Base-by-base conservation (phyloP, 805 yeast species). In the Phaffomyces antillensis region DNA sequence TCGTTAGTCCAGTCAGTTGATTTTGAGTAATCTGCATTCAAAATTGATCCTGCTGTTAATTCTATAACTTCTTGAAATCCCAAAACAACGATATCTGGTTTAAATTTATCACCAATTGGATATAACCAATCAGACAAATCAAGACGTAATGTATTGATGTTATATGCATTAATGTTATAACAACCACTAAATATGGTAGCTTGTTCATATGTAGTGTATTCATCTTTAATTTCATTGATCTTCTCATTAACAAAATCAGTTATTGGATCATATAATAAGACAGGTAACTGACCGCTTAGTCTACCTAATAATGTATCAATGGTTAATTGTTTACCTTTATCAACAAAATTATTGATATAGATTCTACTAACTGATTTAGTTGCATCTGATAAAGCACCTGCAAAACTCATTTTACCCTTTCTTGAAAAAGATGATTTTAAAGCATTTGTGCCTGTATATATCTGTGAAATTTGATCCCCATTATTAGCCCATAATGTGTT, bases 401-500 rank as follows among this genome's bases (percentile, higher is more conserved):
- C 98, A 44, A 93, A 67, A 37, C 91, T 88, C 97, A 90, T 89
- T 58, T 90, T 91, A 23, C 99, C 99, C 26, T 86, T 82, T 60
- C 99, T 76, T 2, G 98, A 86, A 59, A 85, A 93, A 5, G 96
- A 88, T 0, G 96, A 86, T 63, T 93, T 93, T 50, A 93, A 71
- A 0, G 99, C 99, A 49, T 95, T 95, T 0, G 99, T 93, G 26
- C 99, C 98, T 0, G 99, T 91, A 64, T 93, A 93, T 16, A 93
- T 91, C 61, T 87, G 95, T 3, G 96, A 87, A 5, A 93, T 81
- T 52, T 88, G 96, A 63, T 93, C 99, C 45, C 99, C 99, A 63
- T 93, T 93, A 62, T 93, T 96, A 1, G 99, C 99, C 99, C 99
- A 93, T 17, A 93, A 67, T 7, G 86, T 76, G 53, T 90, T 86